A percentile compares a stretch with the other conserved stretches of the same genome.
Evolutionary conservation across 2,329 filamentous ascomycete genomes (phyloP).

Genomic region (Lachnum nothofagi): DNA sequence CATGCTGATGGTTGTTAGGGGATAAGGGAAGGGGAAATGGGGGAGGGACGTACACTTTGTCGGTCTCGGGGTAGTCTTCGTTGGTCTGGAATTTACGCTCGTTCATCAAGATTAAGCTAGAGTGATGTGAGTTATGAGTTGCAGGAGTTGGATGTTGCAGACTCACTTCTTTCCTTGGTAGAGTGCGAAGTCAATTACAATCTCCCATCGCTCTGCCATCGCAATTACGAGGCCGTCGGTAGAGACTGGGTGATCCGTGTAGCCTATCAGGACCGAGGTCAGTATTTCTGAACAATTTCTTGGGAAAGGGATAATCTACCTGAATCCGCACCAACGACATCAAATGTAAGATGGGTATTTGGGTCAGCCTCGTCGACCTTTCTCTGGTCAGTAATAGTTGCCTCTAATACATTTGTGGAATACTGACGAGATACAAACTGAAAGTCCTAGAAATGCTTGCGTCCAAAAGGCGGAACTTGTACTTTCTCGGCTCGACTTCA

Average conservation of each 20-base stretch:
- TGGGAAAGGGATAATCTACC: no score
- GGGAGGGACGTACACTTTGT: no score
- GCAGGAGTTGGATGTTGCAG: no score
- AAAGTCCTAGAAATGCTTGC: conserved; percentile 15
- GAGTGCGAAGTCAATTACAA: conserved; percentile 50
- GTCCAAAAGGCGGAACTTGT: conserved; percentile 40
- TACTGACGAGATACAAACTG: conserved; percentile 20
- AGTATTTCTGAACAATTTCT: no score
- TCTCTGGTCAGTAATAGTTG: no score
- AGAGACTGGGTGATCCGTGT: conserved; percentile 42
- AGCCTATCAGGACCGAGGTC: no score
- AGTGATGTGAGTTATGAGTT: no score
- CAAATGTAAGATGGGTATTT: conserved; percentile 36
- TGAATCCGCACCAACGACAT: conserved; percentile 50
- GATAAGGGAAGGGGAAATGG: no score
- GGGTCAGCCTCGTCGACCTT: conserved; percentile 15
- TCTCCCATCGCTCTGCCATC: conserved; percentile 55
- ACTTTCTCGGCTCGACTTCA: conserved; percentile 55
- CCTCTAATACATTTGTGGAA: no score
- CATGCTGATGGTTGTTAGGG: no score
- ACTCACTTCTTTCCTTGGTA: conserved; percentile 47
- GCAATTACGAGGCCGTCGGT: conserved; percentile 42
- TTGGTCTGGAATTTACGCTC: conserved; percentile 39
- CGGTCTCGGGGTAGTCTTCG: conserved; percentile 46
- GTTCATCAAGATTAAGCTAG: conserved; percentile 42